phyloP scores from a whole-genome alignment of 106 monocot genomes.

The Apostasia shenzhenica region DNA sequence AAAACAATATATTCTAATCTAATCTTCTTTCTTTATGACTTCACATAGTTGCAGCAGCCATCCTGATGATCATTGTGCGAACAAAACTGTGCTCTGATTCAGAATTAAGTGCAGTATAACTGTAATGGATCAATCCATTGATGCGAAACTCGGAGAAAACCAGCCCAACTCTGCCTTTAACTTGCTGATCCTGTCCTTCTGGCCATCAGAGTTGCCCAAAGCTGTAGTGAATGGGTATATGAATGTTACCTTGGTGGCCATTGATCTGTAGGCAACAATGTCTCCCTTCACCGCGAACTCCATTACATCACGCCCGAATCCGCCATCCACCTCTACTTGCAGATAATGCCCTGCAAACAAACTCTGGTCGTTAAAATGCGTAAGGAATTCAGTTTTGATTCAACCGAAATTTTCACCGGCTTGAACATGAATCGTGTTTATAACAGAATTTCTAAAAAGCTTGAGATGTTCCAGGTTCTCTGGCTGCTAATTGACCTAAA shows the following conservation, averaged over 20 bases:
- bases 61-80: too few relatives aligned
- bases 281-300: constrained; percentile 79
- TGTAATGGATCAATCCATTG: constrained; percentile 27
- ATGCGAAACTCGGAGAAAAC: constrained; percentile 74
- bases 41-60: too few relatives aligned
- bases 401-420: too few relatives aligned
- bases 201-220: constrained; percentile 78
- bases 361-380: background rate
- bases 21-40: too few relatives aligned
- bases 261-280: constrained; percentile 57
- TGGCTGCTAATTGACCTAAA: too few relatives aligned
- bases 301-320: constrained; percentile 70
- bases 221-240: constrained; percentile 93
- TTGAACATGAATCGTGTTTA: too few relatives aligned
- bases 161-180: constrained; percentile 65
- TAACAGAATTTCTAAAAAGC: too few relatives aligned
- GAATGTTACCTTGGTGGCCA: constrained; percentile 86
- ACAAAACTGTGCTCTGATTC: too few relatives aligned
- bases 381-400: too few relatives aligned
- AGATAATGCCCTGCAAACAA: constrained; percentile 58
- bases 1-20: too few relatives aligned
- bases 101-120: too few relatives aligned
- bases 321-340: constrained; percentile 82
- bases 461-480: too few relatives aligned
- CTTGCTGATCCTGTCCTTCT: constrained; percentile 54